Evolutionary conservation across 2,329 filamentous ascomycete genomes (phyloP).

Genomic region (Cladophialophora carrionii): DNA sequence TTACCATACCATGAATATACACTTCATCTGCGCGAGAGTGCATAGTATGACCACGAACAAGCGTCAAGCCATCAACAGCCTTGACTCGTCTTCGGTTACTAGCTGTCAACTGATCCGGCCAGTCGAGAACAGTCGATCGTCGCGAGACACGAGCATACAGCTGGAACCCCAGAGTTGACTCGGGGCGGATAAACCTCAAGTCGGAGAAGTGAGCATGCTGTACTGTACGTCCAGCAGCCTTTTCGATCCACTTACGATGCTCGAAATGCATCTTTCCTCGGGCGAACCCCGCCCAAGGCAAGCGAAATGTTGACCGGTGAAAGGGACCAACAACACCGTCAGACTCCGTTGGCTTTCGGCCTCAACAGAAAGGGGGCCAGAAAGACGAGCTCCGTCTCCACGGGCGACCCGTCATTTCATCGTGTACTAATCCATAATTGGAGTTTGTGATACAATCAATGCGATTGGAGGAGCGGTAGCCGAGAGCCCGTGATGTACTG

Average conservation of each 20-base stretch:
- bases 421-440: not conserved
- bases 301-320: not conserved
- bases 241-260: not conserved
- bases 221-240: not conserved
- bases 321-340: too few relatives aligned
- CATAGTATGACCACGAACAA: not conserved
- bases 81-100: not conserved
- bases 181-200: not conserved
- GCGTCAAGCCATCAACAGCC: not conserved
- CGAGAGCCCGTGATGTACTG: not conserved
- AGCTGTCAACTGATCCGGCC: not conserved
- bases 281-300: not conserved
- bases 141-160: not conserved
- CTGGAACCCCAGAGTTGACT: not conserved
- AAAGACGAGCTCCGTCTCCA: not conserved
- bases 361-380: not conserved
- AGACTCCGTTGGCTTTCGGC: not conserved
- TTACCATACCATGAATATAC: not conserved
- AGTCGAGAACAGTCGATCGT: not conserved
- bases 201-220: not conserved
- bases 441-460: conserved; percentile 4
- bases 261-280: not conserved
- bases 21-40: not conserved
- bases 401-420: not conserved
- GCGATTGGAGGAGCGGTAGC: not conserved